phyloP scores from a whole-genome alignment of 192 early-diverging fungal genomes.

The Rhizoclosmatium globosum region DNA sequence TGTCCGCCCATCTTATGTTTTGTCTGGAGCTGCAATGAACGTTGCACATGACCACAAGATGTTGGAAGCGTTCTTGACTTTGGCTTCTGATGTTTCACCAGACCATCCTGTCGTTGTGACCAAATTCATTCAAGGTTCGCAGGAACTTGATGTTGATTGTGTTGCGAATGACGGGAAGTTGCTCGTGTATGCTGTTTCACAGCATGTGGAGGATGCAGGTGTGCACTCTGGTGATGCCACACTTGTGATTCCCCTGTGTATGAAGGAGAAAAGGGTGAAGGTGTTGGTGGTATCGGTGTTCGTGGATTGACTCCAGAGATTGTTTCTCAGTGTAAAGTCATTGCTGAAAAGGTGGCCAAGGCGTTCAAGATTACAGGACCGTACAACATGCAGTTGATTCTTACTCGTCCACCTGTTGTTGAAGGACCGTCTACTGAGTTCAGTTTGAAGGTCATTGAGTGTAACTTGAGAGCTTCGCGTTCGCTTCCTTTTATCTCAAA shows the following conservation, averaged over 20 bases:
- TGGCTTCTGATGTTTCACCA: constrained; percentile 88
- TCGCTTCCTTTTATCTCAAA: constrained; percentile 99
- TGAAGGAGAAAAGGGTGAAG: constrained; percentile 47
- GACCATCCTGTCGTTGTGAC: constrained; percentile 97
- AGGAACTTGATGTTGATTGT: constrained; percentile 96
- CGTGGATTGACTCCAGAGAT: constrained; percentile 57
- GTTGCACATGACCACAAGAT: constrained; percentile 83
- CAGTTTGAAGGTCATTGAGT: constrained; percentile 95
- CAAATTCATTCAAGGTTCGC: constrained; percentile 93
- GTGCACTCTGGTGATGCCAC: constrained; percentile 98
- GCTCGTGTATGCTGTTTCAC: constrained; percentile 87
- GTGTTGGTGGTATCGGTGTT: constrained; percentile 36
- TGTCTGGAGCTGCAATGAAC: constrained; percentile 99
- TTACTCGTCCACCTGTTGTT: constrained; percentile 42
- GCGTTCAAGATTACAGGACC: constrained; percentile 97
- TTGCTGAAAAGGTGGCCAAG: constrained; percentile 85
- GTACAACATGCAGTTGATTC: constrained; percentile 98
- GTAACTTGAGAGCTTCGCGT: constrained; percentile 96
- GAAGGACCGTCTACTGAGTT: constrained; percentile 36
- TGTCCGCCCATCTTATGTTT: constrained; percentile 94
- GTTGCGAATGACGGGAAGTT: constrained; percentile 87
- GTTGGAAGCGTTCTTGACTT: constrained; percentile 75
- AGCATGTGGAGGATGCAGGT: constrained; percentile 97
- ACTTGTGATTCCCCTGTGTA: constrained; percentile 80
- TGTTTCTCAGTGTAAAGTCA: constrained; percentile 64